Evolutionary conservation across 2,329 filamentous ascomycete genomes (phyloP).

Genomic region (Malbranchea cinnamomea): DNA sequence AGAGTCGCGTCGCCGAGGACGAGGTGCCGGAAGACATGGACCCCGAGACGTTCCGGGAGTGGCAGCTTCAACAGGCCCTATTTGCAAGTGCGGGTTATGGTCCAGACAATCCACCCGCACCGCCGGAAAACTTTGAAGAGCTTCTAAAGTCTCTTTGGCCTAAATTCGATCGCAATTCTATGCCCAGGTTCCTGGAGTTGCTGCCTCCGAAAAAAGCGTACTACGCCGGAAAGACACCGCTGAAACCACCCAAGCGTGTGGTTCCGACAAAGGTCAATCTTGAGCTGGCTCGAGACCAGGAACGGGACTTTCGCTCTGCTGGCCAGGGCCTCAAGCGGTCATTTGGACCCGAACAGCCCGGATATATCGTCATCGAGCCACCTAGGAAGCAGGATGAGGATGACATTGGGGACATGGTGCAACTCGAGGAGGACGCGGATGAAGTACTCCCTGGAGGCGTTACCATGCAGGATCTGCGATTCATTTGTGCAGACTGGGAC

Average conservation of each 20-base stretch:
- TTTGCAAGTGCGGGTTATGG: slow-evolving; percentile 31
- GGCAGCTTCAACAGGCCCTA: slow-evolving; percentile 32
- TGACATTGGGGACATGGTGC: slow-evolving; percentile 31
- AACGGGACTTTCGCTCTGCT: slow-evolving; percentile 67
- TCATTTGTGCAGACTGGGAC: slow-evolving; percentile 80
- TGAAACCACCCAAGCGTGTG: slow-evolving; percentile 66
- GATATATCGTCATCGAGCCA: slow-evolving; percentile 33
- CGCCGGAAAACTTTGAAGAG: slow-evolving; percentile 58
- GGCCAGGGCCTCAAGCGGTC: slow-evolving; percentile 41
- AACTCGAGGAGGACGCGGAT: slow-evolving; percentile 44
- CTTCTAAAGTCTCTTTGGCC: slow-evolving; percentile 69
- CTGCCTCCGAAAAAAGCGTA: slow-evolving; percentile 67
- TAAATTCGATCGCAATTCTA: slow-evolving; percentile 57
- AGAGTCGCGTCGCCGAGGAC: too few relatives aligned
- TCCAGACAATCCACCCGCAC: slow-evolving; percentile 49
- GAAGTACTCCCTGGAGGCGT: slow-evolving; percentile 52
- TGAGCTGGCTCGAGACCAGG: slow-evolving; percentile 73
- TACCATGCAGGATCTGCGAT: slow-evolving; percentile 64
- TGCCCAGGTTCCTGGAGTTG: slow-evolving; percentile 67
- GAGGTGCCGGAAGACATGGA: slow-evolving; percentile 26
- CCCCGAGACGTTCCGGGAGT: slow-evolving; percentile 25
- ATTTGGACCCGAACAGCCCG: slow-evolving; percentile 40
- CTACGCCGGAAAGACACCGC: slow-evolving; percentile 63
- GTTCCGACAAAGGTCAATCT: slow-evolving; percentile 77
- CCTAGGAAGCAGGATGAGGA: slow-evolving; percentile 35